Conservation (phyloP, 345 rosid genomes). For the Ceriops zippeliana region DNA sequence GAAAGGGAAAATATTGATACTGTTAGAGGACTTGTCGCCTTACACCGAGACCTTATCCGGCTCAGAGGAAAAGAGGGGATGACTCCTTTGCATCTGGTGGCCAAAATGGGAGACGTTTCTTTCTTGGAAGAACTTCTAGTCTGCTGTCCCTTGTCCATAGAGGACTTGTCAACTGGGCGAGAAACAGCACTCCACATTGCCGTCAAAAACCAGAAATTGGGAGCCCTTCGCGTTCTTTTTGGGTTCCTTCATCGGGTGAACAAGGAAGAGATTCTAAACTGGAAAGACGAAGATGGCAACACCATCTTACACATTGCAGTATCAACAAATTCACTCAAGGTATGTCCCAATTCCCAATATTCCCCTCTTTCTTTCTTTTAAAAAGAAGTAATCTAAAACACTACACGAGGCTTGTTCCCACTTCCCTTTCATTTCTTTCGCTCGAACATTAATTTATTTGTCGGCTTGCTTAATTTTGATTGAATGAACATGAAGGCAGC, state of each 20-base stretch:
- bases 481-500: neutral
- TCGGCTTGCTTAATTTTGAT: too few relatives aligned
- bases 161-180: slow-evolving; percentile 21
- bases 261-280: neutral
- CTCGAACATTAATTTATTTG: too few relatives aligned
- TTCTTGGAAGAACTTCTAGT: neutral
- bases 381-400: neutral
- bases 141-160: slow-evolving; percentile 16
- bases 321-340: neutral
- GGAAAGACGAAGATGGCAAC: slow-evolving; percentile 13
- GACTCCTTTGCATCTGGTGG: slow-evolving; percentile 26
- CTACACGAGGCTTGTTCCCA: neutral
- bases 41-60: slow-evolving; percentile 16
- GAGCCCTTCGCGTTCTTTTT: slow-evolving; percentile 2
- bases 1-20: neutral
- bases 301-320: slow-evolving; percentile 15
- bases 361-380: neutral
- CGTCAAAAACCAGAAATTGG: neutral
- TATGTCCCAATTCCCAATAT: neutral
- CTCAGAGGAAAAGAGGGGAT: slow-evolving; percentile 15
- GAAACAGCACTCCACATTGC: slow-evolving; percentile 27
- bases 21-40: slow-evolving; percentile 1
- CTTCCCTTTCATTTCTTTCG: neutral
- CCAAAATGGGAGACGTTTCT: slow-evolving; percentile 4
- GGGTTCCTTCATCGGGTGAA: slow-evolving; percentile 2